Base-by-base conservation (phyloP, 805 yeast genomes). In the Candida germanica region DNA sequence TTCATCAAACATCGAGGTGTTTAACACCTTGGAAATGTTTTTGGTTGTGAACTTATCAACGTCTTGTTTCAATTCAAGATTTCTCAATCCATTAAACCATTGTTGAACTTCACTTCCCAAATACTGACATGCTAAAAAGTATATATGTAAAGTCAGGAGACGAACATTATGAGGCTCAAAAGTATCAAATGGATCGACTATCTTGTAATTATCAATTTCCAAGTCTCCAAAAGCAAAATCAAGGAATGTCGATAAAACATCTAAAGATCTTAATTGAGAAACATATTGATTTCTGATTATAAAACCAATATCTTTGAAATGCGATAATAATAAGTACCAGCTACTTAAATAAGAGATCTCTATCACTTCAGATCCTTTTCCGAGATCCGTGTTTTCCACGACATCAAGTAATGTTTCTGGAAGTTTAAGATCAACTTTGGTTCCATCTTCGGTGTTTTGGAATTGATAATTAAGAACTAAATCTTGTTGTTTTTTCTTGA, bases 71-170 rank as follows among this genome's bases (percentile, higher is more conserved):
- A 77, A 58, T 30, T 81, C 83, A 38, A 79, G 73, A 51, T 84
- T 84, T 45, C 87, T 74, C 22, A 87, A 68, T 12, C 75, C 76
- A 36, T 75, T 66, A 61, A 71, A 88, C 95, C 95, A 89, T 10
- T 59, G 57, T 48, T 80, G 83, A 2, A 73, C 74, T 12, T 67
- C 53, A 3, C 83, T 72, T 2, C 87, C 85, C 29, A 78, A 61
- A 44, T 69, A 63, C 31, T 63, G 59, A 49, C 80, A 66, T 2
- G 73, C 49, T 29, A 66, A 56, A 50, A 68, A 83, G 43, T 71
- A 74, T 30, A 82, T 50, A 48, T 80, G 77, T 10, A 77, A 51
- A 3, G 73, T 46, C 15, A 78, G 39, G 22, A 69, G 30, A 5
- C 11, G 12, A 10, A 14, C 23, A 14, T 32, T 29, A 13, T 43